Conservation (phyloP, 2,329 filamentous ascomycete genomes). For the Xylaria sp. region DNA sequence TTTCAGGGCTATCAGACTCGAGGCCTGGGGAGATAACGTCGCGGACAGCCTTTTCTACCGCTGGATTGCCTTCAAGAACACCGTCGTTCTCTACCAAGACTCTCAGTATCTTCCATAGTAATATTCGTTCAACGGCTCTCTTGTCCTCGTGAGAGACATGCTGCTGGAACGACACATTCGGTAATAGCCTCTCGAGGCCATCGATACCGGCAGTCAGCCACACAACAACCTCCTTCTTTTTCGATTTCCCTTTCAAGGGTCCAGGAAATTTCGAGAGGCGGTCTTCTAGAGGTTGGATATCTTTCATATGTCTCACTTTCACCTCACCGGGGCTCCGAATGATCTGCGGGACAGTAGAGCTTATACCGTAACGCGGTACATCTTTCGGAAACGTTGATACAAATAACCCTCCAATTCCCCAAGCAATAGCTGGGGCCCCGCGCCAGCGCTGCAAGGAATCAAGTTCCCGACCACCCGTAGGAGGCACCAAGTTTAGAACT, state of each 20-base stretch:
- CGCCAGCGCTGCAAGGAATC: conserved; percentile 92
- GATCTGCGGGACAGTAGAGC: conserved; percentile 78
- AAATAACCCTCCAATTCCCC: conserved; percentile 86
- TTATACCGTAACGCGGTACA: conserved; percentile 85
- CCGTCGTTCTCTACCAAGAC: conserved; percentile 90
- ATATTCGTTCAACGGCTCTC: conserved; percentile 78
- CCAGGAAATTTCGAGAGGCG: conserved; percentile 86
- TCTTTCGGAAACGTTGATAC: conserved; percentile 90
- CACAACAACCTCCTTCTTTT: conserved; percentile 90
- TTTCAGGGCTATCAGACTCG: conserved; percentile 45
- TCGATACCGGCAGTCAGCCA: conserved; percentile 87
- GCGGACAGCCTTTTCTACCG: conserved; percentile 79
- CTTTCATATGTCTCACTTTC: conserved; percentile 79
- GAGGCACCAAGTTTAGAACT: conserved; percentile 67
- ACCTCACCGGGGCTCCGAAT: conserved; percentile 86
- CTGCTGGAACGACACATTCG: conserved; percentile 60
- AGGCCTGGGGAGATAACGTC: conserved; percentile 75
- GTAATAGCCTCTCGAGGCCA: conserved; percentile 70
- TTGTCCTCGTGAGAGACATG: conserved; percentile 71
- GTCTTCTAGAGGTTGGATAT: conserved; percentile 77
- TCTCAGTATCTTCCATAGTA: conserved; percentile 88
- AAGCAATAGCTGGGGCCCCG: conserved; percentile 85
- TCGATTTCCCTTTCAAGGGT: conserved; percentile 86
- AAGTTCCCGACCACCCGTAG: conserved; percentile 72
- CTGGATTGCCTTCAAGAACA: conserved; percentile 75